Evolutionary conservation across 176 grass and related monocot species (phyloP).

Genomic region (Carex scoparia): DNA sequence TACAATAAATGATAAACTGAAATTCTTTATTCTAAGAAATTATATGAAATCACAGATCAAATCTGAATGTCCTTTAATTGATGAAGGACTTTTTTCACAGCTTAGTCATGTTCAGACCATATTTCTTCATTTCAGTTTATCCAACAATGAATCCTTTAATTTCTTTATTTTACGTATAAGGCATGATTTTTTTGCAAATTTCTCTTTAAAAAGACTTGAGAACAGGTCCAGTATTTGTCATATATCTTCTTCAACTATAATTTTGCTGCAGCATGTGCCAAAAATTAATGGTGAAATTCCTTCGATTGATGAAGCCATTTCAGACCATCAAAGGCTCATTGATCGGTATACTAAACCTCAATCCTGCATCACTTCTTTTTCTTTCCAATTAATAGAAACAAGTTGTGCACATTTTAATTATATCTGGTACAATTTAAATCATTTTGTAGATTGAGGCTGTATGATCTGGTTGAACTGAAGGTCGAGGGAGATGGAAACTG

Average conservation of each 20-base stretch:
- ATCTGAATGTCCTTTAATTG: background rate
- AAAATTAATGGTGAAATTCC: slow-evolving; percentile 70
- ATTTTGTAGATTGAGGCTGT: slow-evolving; percentile 45
- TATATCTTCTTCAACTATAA: background rate
- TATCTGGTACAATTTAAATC: slow-evolving; percentile 8
- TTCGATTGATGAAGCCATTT: slow-evolving; percentile 54
- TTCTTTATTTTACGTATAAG: background rate
- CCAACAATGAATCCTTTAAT: background rate
- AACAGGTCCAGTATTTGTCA: background rate
- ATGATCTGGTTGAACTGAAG: slow-evolving; percentile 69
- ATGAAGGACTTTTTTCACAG: background rate
- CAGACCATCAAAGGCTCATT: slow-evolving; percentile 55
- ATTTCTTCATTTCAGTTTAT: background rate
- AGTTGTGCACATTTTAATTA: background rate
- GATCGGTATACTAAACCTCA: slow-evolving; percentile 33
- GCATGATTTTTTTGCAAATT: slow-evolving; percentile 1
- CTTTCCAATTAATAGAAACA: slow-evolving; percentile 7
- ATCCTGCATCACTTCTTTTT: background rate
- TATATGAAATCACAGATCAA: background rate
- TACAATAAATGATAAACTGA: background rate
- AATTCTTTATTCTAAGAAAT: background rate
- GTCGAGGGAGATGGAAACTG: slow-evolving; percentile 67
- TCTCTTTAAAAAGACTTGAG: background rate
- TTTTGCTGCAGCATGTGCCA: slow-evolving; percentile 49
- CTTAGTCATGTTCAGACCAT: background rate